Percentiles rank a stretch among this genome's conserved stretches.
phyloP scores from a whole-genome alignment of 805 yeast genomes.

The Metschnikowia gelsemii region DNA sequence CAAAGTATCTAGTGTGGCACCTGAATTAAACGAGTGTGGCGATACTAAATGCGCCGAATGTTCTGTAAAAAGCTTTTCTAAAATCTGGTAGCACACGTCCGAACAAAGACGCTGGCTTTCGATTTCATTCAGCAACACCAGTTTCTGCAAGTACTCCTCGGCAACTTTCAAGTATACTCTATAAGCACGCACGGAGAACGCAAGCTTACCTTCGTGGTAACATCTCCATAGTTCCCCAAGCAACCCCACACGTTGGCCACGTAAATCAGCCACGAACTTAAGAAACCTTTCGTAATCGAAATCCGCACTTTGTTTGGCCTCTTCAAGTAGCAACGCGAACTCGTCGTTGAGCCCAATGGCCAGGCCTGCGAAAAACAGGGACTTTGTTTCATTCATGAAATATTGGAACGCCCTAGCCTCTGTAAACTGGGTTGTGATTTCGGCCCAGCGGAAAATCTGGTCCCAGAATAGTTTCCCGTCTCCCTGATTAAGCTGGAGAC shows the following conservation, averaged over 20 bases:
- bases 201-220: slow-evolving; percentile 25
- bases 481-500: slow-evolving; percentile 21
- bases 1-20: slow-evolving; percentile 4
- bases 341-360: slow-evolving; percentile 7
- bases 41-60: slow-evolving; percentile 15
- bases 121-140: slow-evolving; percentile 4
- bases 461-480: slow-evolving; percentile 36
- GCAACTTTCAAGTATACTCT: slow-evolving; percentile 25
- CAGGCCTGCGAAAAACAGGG: slow-evolving; percentile 13
- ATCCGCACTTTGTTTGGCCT: slow-evolving; percentile 32
- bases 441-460: slow-evolving; percentile 38
- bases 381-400: slow-evolving; percentile 25
- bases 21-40: slow-evolving; percentile 22
- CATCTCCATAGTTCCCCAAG: slow-evolving; percentile 38
- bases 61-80: slow-evolving; percentile 20
- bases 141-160: slow-evolving; percentile 22
- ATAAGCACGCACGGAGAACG: slow-evolving; percentile 28
- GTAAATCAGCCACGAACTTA: slow-evolving; percentile 25
- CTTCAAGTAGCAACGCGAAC: slow-evolving; percentile 20
- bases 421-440: slow-evolving; percentile 31
- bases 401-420: slow-evolving; percentile 28
- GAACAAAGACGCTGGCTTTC: slow-evolving; percentile 12
- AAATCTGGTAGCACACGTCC: slow-evolving; percentile 22
- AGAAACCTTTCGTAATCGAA: slow-evolving; percentile 42
- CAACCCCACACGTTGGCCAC: slow-evolving; percentile 26